Percentiles rank a stretch among this genome's conserved stretches.
These are phyloP conservation scores for Aspergillus sp. DNA, from an alignment of 2,329 filamentous ascomycete genomes.

Conservation along the genomic window DNA sequence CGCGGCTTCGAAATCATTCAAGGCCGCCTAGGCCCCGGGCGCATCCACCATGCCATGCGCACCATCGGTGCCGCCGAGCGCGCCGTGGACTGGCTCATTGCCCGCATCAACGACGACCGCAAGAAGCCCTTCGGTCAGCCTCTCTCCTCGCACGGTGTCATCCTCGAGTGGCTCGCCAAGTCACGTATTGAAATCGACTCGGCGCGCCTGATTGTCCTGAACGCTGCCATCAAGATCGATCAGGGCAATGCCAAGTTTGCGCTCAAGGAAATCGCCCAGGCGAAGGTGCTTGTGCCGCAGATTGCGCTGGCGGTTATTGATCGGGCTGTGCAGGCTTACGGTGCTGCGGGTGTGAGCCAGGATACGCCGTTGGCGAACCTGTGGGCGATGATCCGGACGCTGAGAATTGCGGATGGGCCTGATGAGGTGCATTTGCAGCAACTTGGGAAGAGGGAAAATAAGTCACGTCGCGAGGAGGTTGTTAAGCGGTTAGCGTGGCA, in stretches of 20 bases:
- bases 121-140: constrained; percentile 92
- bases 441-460: constrained; percentile 57
- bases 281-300: constrained; percentile 86
- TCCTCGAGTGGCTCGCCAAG: constrained; percentile 90
- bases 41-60: constrained; percentile 98
- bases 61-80: constrained; percentile 87
- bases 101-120: constrained; percentile 84
- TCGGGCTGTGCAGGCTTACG: constrained; percentile 89
- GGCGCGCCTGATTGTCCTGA: constrained; percentile 84
- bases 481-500: constrained; percentile 46
- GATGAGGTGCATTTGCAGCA: constrained; percentile 84
- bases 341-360: constrained; percentile 86
- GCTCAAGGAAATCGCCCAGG: constrained; percentile 89
- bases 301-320: constrained; percentile 86
- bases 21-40: constrained; percentile 88
- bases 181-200: constrained; percentile 93
- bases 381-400: constrained; percentile 78
- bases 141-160: constrained; percentile 85
- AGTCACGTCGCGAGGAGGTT: constrained; percentile 47
- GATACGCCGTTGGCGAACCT: constrained; percentile 87
- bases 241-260: constrained; percentile 83
- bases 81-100: constrained; percentile 91
- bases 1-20: constrained; percentile 98
- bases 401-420: constrained; percentile 86
- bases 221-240: constrained; percentile 95